Evolutionary conservation across 2,329 filamentous ascomycete genomes (phyloP).

Genomic region (Raffaelea deltoideospora): DNA sequence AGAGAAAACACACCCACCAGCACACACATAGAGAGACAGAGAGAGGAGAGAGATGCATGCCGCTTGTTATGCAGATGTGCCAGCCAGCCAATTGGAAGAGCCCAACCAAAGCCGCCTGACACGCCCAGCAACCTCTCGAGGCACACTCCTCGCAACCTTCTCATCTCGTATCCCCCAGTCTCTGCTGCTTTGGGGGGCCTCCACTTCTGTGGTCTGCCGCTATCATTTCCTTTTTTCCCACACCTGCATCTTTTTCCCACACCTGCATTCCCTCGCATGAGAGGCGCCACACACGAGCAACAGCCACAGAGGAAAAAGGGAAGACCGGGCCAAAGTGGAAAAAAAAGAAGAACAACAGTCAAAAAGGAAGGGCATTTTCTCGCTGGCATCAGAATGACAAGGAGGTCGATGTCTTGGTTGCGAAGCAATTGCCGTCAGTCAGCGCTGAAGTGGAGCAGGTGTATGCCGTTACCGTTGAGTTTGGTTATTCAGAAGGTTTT

Average conservation of each 20-base stretch:
- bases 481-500: too few species aligned
- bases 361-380: not conserved
- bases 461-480: too few species aligned
- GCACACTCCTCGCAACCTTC: slow-evolving; percentile 1
- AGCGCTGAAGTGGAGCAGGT: too few species aligned
- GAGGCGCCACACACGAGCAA: not conserved
- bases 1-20: too few species aligned
- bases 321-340: not conserved
- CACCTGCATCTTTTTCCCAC: not conserved
- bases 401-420: too few species aligned
- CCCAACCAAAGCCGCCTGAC: slow-evolving; percentile 10
- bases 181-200: not conserved
- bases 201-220: not conserved
- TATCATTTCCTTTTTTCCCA: not conserved
- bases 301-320: not conserved
- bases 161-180: slow-evolving; percentile 2
- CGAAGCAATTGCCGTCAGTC: too few species aligned
- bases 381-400: too few species aligned
- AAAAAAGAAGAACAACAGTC: not conserved
- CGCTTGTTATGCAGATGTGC: slow-evolving; percentile 5
- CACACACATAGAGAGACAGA: too few species aligned
- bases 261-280: not conserved
- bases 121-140: slow-evolving; percentile 4
- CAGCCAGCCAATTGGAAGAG: slow-evolving; percentile 8
- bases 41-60: too few species aligned